A percentile compares a stretch with the other conserved stretches of the same genome.
Evolutionary conservation across 768 basidiomycete species (phyloP).

Genomic region (Lanmaoa rubissima): DNA sequence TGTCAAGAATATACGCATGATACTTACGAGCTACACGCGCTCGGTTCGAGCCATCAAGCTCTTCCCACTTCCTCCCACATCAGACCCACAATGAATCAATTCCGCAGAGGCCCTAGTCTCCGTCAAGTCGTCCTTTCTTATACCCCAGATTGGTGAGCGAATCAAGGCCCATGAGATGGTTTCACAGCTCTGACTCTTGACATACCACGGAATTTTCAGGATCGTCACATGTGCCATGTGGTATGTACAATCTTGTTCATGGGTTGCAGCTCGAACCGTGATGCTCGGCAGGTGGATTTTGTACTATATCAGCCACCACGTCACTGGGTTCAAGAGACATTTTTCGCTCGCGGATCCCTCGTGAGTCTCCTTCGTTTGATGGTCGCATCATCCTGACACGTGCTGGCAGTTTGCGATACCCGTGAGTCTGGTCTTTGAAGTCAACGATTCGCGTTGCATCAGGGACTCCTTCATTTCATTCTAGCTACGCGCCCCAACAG

Average conservation of each 20-base stretch:
- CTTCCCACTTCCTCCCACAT: not conserved
- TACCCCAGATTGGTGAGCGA: constrained; percentile 69
- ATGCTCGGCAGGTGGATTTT: constrained; percentile 48
- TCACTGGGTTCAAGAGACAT: constrained; percentile 68
- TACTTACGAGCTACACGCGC: not conserved
- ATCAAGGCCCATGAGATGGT: not conserved
- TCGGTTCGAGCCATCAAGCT: not conserved
- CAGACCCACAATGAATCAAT: constrained; percentile 8
- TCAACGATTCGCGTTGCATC: not conserved
- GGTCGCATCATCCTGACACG: constrained; percentile 12
- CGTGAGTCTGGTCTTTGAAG: constrained; percentile 30
- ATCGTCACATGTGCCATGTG: constrained; percentile 58
- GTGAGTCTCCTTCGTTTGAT: constrained; percentile 39
- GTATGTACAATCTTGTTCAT: constrained; percentile 39
- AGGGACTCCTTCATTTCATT: not conserved
- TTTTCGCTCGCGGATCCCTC: constrained; percentile 79
- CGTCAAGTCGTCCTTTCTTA: constrained; percentile 45
- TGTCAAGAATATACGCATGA: not conserved
- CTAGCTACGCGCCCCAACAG: constrained; percentile 65
- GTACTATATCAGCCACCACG: constrained; percentile 50
- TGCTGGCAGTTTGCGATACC: constrained; percentile 32
- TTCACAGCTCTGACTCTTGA: not conserved
- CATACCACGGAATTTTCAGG: constrained; percentile 41
- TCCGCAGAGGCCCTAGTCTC: constrained; percentile 17
- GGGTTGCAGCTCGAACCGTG: not conserved